Percentiles rank a stretch among this genome's conserved stretches.
Evolutionary conservation across 768 basidiomycete genomes (phyloP).

Genomic region (Podaxis mareebaensis): DNA sequence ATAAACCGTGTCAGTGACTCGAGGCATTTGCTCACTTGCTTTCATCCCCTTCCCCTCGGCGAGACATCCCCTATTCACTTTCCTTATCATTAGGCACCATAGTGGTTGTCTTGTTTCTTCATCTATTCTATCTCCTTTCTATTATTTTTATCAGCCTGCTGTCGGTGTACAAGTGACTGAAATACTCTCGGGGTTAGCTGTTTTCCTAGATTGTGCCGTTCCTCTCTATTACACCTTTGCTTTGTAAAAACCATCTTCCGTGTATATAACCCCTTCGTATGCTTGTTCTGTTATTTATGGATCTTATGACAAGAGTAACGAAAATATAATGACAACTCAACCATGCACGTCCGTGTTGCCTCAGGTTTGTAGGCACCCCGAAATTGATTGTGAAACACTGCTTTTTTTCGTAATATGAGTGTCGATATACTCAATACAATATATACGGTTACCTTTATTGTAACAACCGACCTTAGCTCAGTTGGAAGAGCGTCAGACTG

Average conservation of each 20-base stretch:
- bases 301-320: conserved; percentile 1
- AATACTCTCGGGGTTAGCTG: conserved; percentile 9
- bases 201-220: conserved; percentile 7
- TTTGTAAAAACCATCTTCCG: conserved; percentile 9
- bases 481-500: conserved; percentile 50
- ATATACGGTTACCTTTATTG: background rate
- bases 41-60: conserved; percentile 18
- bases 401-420: background rate
- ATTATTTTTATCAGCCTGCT: conserved; percentile 16
- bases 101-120: conserved; percentile 1
- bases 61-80: conserved; percentile 19
- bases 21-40: background rate
- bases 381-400: no score
- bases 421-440: background rate
- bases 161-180: conserved; percentile 11
- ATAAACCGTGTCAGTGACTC: conserved; percentile 1
- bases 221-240: background rate
- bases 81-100: conserved; percentile 2
- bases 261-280: background rate
- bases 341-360: background rate
- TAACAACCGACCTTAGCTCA: conserved; percentile 40
- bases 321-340: conserved; percentile 6
- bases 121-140: conserved; percentile 10
- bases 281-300: conserved; percentile 2
- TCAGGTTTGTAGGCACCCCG: no score